Base-by-base conservation (phyloP, 116 monocot species). In the Dioscorea cayenensis region DNA sequence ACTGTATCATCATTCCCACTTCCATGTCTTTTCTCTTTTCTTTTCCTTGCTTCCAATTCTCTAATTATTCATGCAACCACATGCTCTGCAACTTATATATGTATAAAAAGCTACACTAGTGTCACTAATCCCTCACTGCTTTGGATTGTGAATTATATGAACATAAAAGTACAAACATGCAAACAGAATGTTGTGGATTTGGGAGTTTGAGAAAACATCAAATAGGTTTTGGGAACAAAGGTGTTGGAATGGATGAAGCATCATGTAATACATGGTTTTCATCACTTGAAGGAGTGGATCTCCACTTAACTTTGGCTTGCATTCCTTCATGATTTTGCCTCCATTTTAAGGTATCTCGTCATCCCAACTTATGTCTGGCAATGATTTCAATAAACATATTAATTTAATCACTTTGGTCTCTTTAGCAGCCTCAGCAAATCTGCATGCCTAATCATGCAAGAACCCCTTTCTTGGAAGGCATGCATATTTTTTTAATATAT, bases 391-490 rank as follows among this genome's bases (percentile, higher is more conserved):
- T 2, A 20, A 62, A 20, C 20, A 5, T 1, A 7, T 23, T 11
- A 62, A 23, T 18, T 62, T 62, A 28, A 59, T 22, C 17, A 17
- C 51, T 28, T 6, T 70, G 2, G 28, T 55, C 55, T n/a, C 36
- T 21, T 38, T 36, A 22, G 6, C 4, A 38, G 48, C 63, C 72
- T 17, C 7, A 59, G 35, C 74, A 29, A 61, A 62, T 64, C 58
- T 36, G 74, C 65, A 66, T 74, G 74, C 74, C 52, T 74, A 74
- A 66, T 74, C 8, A 66, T 66, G 58, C 52, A 19, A 36, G 32
- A 19, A 4, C 55, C 58, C 58, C 51, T 74, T 59, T 74, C 52
- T 55, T 23, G 21, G 19, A 36, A 14, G 27, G 35, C 28, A 74
- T 19, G 28, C 27, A 28, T 38, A 36, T 66, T 5, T 43, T 0